Evolutionary conservation across 345 rosid genomes (phyloP), one percentile per base, ranked within the genome.

Genomic region (Orychophragmus violaceus): DNA sequence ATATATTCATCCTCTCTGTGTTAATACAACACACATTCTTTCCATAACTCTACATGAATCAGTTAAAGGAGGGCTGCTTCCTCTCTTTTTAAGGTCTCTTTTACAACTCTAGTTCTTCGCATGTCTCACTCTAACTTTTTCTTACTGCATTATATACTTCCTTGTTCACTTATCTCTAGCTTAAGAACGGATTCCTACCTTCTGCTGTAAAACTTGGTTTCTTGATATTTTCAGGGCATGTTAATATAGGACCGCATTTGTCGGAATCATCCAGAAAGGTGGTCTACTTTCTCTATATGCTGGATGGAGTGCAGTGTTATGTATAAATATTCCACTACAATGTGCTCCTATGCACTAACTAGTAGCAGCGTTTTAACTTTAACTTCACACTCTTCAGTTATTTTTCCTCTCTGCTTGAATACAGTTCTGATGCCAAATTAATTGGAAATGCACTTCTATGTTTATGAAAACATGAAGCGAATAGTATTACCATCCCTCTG

Each of bases 251-350:
- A 80, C 75, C 23, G 95, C 96, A 25, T 72, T 89, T 64, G 74
- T 84, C 60, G 93, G 89, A 68, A 81, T 89, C 55, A 70, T 92
- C 59, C 69, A 78, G 32, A 83, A 81, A 21, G 98, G 98, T 72
- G 98, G 98, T 60, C 71, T 92, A 35, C 82, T 80, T 63, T 92
- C 96, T 54, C 70, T 92, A 74, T 92, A 92, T 79, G 78, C 89
- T 25, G 95, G 98, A 14, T 92, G 98, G 98, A 85, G 87, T 30
- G 98, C 98, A 61, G 96, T 92, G 59, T 86, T 92, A n/a, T 89
- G 88, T 75, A 77, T 96, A 80, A 92, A 92, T 66, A 78, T 92
- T 69, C 98, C 98, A 6, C 96, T 78, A 89, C 98, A 1, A 80
- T 92, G 13, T 22, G 19, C 32, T 13, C 45, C 5, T n/a, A n/a